A percentile compares a stretch with the other conserved stretches of the same genome.
These are phyloP conservation scores for Nemania sp. DNA, from an alignment of 2,329 filamentous ascomycete genomes.

Conservation along the genomic window DNA sequence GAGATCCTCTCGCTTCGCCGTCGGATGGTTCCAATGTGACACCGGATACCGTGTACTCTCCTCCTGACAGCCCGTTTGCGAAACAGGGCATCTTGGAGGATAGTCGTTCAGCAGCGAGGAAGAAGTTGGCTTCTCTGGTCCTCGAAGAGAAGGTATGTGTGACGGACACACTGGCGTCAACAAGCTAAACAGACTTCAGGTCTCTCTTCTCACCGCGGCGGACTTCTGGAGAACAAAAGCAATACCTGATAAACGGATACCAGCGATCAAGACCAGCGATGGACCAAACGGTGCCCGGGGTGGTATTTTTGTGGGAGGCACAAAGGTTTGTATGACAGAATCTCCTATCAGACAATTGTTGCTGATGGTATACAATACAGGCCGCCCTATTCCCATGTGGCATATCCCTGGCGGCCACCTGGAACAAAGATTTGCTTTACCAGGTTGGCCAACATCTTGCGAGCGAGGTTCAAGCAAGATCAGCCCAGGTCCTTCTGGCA, in stretches of 20 bases:
- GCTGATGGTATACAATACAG: slow-evolving; percentile 41
- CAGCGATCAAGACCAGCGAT: slow-evolving; percentile 69
- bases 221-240: slow-evolving; percentile 74
- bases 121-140: slow-evolving; percentile 57
- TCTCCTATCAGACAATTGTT: slow-evolving; percentile 1
- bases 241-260: slow-evolving; percentile 65
- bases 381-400: slow-evolving; percentile 81
- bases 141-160: slow-evolving; percentile 60
- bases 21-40: slow-evolving; percentile 48
- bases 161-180: not conserved
- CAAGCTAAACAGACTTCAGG: slow-evolving; percentile 43
- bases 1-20: slow-evolving; percentile 45
- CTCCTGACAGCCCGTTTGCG: slow-evolving; percentile 49
- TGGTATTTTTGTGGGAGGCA: slow-evolving; percentile 70
- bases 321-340: slow-evolving; percentile 50
- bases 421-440: slow-evolving; percentile 72
- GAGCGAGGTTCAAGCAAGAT: slow-evolving; percentile 72
- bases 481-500: slow-evolving; percentile 73
- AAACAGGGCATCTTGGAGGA: slow-evolving; percentile 44
- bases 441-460: slow-evolving; percentile 73
- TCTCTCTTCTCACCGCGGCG: slow-evolving; percentile 63
- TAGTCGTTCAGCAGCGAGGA: slow-evolving; percentile 48
- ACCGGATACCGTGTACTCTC: slow-evolving; percentile 55
- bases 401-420: slow-evolving; percentile 77
- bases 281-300: slow-evolving; percentile 73